Evolutionary conservation across 169 alveolate genomes (phyloP), one percentile per base, ranked within the genome.

Genomic region (Perkinsus olseni): DNA sequence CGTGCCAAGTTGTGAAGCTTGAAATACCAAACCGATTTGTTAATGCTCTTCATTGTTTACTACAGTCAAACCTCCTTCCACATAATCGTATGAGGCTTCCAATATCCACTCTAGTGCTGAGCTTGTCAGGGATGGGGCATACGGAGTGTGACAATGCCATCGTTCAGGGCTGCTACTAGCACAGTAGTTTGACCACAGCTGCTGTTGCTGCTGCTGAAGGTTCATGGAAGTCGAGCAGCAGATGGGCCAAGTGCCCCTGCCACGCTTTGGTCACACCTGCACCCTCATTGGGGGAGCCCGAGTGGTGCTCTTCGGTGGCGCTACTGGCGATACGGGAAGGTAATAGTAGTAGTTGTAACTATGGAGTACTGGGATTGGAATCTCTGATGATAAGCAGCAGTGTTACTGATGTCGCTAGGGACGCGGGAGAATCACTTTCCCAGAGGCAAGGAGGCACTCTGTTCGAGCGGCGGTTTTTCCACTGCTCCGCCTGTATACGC

Each of bases 221-320:
- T 3, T 4, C 1, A 62, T 62, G 82, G 82, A 62, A 62, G 0
- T 62, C 28, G 82, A 62, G 17, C 82, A 62, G 82, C 82, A 62
- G 17, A 24, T 62, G 94, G 99, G 99, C 91, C 99, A 98, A 50
- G 95, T 98, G 74, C 99, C 99, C 74, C 97, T 97, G 38, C 98
- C 99, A 34, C 96, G 99, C 91, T 99, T 99, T 94, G 99, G 99
- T 4, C 99, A 99, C 94, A 98, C 99, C 37, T 97, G 99, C 21
- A 98, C 99, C 48, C 95, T 97, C 92, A 98, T 99, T 36, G 98
- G 98, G 8, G 97, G 96, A 90, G 97, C 97, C 10, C 97, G 97
- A 94, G 99, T 97, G 51, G 96, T 98, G 38, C 93, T 98, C 92
- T 98, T 98, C 94, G 99, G 99, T 40, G 99, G 99, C 37, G 99